A percentile compares a stretch with the other conserved stretches of the same genome.
Evolutionary conservation across 1,284 basidiomycete genomes (phyloP).

Genomic region (Sanguinoderma infundibulare): DNA sequence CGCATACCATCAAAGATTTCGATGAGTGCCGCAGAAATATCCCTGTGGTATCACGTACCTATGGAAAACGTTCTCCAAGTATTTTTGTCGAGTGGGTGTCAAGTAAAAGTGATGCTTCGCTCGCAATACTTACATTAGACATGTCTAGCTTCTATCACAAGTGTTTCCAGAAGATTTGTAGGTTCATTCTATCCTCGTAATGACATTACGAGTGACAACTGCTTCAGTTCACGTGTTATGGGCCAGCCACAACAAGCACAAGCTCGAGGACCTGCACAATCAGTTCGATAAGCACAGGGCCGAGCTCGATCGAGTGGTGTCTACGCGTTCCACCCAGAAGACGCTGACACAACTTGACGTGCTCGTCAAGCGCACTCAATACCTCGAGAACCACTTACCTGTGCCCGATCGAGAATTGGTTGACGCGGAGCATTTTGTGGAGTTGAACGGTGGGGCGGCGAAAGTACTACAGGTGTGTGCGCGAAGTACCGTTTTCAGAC

Average conservation of each 20-base stretch:
- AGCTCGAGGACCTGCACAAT: neutral
- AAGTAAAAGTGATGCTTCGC: too few relatives aligned
- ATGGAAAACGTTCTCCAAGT: neutral
- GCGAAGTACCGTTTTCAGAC: too few relatives aligned
- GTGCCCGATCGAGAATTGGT: too few relatives aligned
- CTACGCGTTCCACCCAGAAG: neutral
- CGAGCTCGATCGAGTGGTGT: too few relatives aligned
- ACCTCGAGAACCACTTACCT: neutral
- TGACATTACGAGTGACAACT: too few relatives aligned
- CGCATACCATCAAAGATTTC: constrained; percentile 3
- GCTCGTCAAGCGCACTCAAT: neutral
- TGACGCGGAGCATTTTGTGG: neutral
- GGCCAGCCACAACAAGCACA: neutral
- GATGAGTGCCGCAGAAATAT: neutral
- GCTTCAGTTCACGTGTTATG: too few relatives aligned
- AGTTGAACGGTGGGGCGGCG: neutral
- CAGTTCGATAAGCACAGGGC: neutral
- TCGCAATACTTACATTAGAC: too few relatives aligned
- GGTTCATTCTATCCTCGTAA: too few relatives aligned
- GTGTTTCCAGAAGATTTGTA: constrained; percentile 5
- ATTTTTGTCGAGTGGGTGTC: neutral
- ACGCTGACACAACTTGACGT: neutral
- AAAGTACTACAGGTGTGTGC: neutral
- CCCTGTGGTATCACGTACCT: neutral
- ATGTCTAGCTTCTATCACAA: neutral